Evolutionary conservation across 208 protist species (phyloP).

Genomic region (Novymonas esmeraldas): DNA sequence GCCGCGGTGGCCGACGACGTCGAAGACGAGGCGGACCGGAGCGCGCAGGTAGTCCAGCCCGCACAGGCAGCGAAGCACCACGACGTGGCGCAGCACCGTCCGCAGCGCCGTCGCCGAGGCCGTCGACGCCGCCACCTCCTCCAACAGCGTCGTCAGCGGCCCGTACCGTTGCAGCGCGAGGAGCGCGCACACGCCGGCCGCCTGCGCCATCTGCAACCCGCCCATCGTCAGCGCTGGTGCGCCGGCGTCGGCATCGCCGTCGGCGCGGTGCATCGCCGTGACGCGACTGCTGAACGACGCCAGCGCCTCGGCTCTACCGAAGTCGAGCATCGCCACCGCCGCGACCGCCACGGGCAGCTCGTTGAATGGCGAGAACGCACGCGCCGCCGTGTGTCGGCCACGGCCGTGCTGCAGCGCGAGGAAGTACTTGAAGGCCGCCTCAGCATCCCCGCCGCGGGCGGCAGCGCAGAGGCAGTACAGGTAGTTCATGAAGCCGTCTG

Average conservation of each 20-base stretch:
- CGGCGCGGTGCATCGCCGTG: slow-evolving; percentile 20
- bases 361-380: slow-evolving; percentile 47
- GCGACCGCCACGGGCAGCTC: slow-evolving; percentile 68
- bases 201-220: slow-evolving; percentile 22
- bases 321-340: slow-evolving; percentile 69
- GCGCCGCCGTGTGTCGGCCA: slow-evolving; percentile 14
- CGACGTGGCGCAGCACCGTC: slow-evolving; percentile 28
- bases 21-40: slow-evolving; percentile 67
- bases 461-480: slow-evolving; percentile 80
- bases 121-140: neutral
- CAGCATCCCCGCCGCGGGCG: slow-evolving; percentile 44
- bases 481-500: slow-evolving; percentile 73
- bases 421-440: slow-evolving; percentile 23
- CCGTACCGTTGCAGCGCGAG: neutral
- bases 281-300: slow-evolving; percentile 32
- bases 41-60: slow-evolving; percentile 63
- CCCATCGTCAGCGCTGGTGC: slow-evolving; percentile 7
- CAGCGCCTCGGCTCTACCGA: slow-evolving; percentile 35
- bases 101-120: slow-evolving; percentile 3
- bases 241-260: slow-evolving; percentile 17
- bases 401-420: slow-evolving; percentile 19
- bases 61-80: slow-evolving; percentile 52
- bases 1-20: slow-evolving; percentile 38
- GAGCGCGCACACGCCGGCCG: slow-evolving; percentile 16
- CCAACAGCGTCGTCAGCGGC: neutral